Percentiles rank a stretch among this genome's conserved stretches.
These are phyloP conservation scores for Spathaspora sp. DNA, from an alignment of 805 yeast species.

Conservation along the genomic window DNA sequence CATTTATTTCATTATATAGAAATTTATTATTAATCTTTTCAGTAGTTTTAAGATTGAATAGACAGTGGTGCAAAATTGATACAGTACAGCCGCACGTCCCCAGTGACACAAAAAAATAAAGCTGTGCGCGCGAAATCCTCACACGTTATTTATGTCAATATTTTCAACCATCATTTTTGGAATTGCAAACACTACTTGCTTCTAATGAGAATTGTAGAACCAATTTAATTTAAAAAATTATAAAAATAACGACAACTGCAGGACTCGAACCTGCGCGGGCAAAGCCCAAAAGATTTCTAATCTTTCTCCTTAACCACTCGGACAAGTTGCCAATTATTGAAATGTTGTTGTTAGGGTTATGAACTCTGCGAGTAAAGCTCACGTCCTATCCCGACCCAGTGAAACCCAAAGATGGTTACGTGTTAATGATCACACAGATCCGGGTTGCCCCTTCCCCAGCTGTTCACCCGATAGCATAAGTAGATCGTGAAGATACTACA, in stretches of 20 bases:
- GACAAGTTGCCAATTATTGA: conserved; percentile 27
- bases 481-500: no score
- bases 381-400: no score
- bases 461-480: no score
- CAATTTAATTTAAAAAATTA: not conserved
- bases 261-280: conserved; percentile 67
- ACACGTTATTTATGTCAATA: not conserved
- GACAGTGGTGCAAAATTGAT: not conserved
- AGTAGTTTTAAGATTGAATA: not conserved
- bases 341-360: no score
- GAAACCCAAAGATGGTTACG: no score
- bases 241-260: conserved; percentile 51
- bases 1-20: not conserved
- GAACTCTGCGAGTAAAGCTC: no score
- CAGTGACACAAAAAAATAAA: no score
- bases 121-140: not conserved
- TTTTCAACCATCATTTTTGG: not conserved
- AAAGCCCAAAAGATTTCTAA: conserved; percentile 49
- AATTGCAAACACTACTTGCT: not conserved
- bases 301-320: conserved; percentile 41
- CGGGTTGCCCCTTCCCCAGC: no score
- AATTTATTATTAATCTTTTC: not conserved
- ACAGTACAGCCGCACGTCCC: not conserved
- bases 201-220: not conserved
- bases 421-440: no score